Conservation (phyloP, 2,329 filamentous ascomycete genomes). For the Boeremia lycopersici region DNA sequence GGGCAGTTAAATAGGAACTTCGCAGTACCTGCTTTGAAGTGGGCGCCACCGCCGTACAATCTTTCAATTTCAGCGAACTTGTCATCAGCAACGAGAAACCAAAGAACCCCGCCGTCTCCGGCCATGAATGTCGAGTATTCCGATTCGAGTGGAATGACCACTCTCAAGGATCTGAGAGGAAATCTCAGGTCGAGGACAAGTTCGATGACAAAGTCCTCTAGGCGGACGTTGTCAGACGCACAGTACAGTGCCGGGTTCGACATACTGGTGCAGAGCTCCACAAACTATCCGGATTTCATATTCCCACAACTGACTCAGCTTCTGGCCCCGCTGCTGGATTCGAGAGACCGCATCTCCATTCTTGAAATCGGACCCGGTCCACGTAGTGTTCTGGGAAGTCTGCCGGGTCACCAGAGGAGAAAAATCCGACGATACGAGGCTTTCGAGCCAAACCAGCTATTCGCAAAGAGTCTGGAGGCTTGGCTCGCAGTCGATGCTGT, state of each 20-base stretch:
- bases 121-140: too few species aligned
- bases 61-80: too few species aligned
- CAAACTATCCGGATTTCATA: constrained; percentile 58
- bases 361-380: constrained; percentile 67
- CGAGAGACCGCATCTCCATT: constrained; percentile 54
- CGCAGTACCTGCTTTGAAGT: too few species aligned
- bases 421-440: constrained; percentile 60
- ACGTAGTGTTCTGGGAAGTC: constrained; percentile 58
- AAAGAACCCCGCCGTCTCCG: too few species aligned
- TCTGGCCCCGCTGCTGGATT: constrained; percentile 51
- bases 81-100: too few species aligned
- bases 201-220: constrained; percentile 12
- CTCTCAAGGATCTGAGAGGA: background rate
- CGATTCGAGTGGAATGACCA: too few species aligned
- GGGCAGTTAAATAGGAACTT: too few species aligned
- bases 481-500: background rate
- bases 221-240: constrained; percentile 51
- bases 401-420: constrained; percentile 52
- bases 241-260: constrained; percentile 59
- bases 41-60: too few species aligned
- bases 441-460: constrained; percentile 59
- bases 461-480: constrained; percentile 42
- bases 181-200: background rate
- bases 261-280: constrained; percentile 47
- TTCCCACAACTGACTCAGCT: constrained; percentile 56